These are phyloP conservation scores for Groenewaldozyma sp. DNA, from an alignment of 1,139 yeast genomes.

Conservation along the genomic window DNA sequence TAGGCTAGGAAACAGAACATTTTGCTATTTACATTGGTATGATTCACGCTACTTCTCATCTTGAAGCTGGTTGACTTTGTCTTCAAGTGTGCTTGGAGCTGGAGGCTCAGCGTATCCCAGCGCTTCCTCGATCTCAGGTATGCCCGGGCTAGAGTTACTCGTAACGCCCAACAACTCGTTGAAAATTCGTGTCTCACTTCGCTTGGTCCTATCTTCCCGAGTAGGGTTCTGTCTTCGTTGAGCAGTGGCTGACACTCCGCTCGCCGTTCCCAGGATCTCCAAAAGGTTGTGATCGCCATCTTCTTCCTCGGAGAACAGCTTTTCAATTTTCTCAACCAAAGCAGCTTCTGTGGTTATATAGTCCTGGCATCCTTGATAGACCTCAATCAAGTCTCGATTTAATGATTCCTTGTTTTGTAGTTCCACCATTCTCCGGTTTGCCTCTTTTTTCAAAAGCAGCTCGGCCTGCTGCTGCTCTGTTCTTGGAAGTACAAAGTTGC, in stretches of 20 bases:
- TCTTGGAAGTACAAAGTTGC: conserved; percentile 64
- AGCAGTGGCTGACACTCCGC: conserved; percentile 2
- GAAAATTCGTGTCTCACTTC: conserved; percentile 1
- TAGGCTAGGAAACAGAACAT: too few relatives aligned
- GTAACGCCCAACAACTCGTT: conserved; percentile 10
- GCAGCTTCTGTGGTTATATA: conserved; percentile 61
- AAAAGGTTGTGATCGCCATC: conserved; percentile 3
- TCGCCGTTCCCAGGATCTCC: conserved; percentile 2
- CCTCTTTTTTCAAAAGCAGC: conserved; percentile 42
- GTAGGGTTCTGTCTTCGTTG: neutral
- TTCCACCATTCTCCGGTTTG: conserved; percentile 41
- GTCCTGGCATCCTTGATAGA: conserved; percentile 61
- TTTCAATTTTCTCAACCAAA: conserved; percentile 46
- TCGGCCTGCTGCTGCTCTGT: conserved; percentile 54
- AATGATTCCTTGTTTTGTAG: conserved; percentile 38
- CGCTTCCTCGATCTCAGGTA: conserved; percentile 37
- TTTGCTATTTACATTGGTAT: too few relatives aligned
- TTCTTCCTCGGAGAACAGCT: conserved; percentile 35
- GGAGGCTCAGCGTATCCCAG: conserved; percentile 13
- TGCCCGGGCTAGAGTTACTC: conserved; percentile 39
- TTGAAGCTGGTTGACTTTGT: neutral
- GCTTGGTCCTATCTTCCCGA: conserved; percentile 2
- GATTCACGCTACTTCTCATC: too few relatives aligned
- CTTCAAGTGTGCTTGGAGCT: neutral
- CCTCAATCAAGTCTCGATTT: conserved; percentile 50